phyloP scores from a whole-genome alignment of 106 monocot species.

The Acorus calamus region DNA sequence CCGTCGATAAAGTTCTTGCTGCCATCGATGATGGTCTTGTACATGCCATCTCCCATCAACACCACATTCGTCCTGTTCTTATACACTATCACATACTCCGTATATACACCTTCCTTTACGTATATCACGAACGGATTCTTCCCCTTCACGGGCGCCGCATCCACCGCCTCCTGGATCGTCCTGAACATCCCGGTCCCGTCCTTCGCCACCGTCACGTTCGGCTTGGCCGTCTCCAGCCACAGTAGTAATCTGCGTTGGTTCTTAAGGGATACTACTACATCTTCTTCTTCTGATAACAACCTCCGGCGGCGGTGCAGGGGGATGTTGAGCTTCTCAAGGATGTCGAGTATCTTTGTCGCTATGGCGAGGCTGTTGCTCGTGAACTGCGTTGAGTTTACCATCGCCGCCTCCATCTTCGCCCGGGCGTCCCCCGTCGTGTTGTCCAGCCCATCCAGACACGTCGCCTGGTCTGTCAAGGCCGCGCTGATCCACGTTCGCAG shows the following conservation, averaged over 20 bases:
- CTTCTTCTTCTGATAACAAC: too few relatives aligned
- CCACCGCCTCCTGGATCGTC: slow-evolving; percentile 40
- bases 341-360: slow-evolving; percentile 13
- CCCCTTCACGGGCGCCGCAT: slow-evolving; percentile 21
- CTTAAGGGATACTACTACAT: too few relatives aligned
- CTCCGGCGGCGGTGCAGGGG: slow-evolving; percentile 3
- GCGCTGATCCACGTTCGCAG: slow-evolving; percentile 41
- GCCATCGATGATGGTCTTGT: slow-evolving; percentile 20
- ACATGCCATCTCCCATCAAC: slow-evolving; percentile 28
- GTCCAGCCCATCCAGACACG: slow-evolving; percentile 42
- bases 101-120: slow-evolving; percentile 37
- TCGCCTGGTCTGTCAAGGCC: slow-evolving; percentile 31
- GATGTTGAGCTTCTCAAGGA: slow-evolving; percentile 16
- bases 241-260: too few relatives aligned
- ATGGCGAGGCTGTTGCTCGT: slow-evolving; percentile 45
- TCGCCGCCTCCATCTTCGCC: slow-evolving; percentile 25
- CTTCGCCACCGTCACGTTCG: slow-evolving; percentile 47
- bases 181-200: slow-evolving; percentile 34
- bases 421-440: slow-evolving; percentile 16
- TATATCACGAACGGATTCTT: slow-evolving; percentile 32
- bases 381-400: slow-evolving; percentile 32
- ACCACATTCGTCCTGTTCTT: slow-evolving; percentile 45
- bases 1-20: slow-evolving; percentile 13
- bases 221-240: background rate
- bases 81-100: slow-evolving; percentile 37